A percentile compares a stretch with the other conserved stretches of the same genome.
phyloP scores from a whole-genome alignment of 257 asterid species.

The Primulina eburnea region DNA sequence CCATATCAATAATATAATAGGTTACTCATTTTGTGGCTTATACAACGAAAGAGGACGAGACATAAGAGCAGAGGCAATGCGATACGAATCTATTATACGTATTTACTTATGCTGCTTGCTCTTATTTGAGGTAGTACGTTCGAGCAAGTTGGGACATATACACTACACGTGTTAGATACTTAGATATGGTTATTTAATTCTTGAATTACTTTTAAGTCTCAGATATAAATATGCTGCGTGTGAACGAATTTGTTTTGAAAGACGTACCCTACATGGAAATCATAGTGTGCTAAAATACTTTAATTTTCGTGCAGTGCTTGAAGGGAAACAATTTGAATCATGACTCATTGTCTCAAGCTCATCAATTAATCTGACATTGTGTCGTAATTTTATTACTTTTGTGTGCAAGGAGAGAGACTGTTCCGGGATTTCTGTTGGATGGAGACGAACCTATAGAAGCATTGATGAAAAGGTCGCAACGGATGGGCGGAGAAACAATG shows the following conservation, averaged over 20 bases:
- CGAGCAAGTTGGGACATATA: neutral
- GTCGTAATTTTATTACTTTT: too few relatives aligned
- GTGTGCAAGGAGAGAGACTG: neutral
- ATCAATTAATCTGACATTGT: neutral
- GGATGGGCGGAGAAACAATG: neutral
- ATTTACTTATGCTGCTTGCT: neutral
- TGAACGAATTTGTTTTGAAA: neutral
- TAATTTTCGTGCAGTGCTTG: neutral
- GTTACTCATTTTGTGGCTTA: neutral
- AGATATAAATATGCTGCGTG: neutral
- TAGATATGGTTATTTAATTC: neutral
- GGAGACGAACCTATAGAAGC: neutral
- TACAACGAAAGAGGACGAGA: neutral
- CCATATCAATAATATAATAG: neutral
- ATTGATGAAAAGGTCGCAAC: neutral
- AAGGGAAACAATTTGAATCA: neutral
- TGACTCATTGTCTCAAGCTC: neutral
- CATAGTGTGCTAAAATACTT: neutral
- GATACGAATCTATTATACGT: neutral
- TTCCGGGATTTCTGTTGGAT: neutral
- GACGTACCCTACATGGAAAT: neutral
- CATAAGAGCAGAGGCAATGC: neutral
- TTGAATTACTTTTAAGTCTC: neutral
- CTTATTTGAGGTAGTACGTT: neutral
- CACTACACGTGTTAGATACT: neutral